Percentiles rank a stretch among this genome's conserved stretches.
Evolutionary conservation across 495 filamentous ascomycete genomes (phyloP).

Genomic region (Bombardia bombarda): DNA sequence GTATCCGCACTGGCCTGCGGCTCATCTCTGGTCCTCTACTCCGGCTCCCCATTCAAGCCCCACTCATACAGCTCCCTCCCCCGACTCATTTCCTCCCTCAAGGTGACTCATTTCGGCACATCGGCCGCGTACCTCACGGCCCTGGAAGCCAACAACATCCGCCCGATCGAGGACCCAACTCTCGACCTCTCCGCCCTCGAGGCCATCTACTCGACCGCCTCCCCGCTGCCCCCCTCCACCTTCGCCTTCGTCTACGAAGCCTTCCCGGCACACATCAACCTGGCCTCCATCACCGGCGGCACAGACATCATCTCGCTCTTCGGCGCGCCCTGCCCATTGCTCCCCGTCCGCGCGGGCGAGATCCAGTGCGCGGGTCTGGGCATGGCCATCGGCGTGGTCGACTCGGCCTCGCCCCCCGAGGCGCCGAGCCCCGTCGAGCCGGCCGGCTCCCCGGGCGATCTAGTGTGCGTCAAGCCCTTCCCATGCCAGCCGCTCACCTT

Average conservation of each 20-base stretch:
- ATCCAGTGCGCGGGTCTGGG: conserved; percentile 86
- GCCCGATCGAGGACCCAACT: conserved; percentile 47
- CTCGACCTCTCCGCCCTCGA: conserved; percentile 50
- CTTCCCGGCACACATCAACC: conserved; percentile 66
- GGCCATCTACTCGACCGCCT: conserved; percentile 90
- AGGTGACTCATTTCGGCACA: conserved; percentile 86
- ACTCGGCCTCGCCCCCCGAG: conserved; percentile 43
- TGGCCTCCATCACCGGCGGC: conserved; percentile 80
- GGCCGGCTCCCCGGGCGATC: conserved; percentile 69
- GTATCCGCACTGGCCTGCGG: conserved; percentile 74
- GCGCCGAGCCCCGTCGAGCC: conserved; percentile 33
- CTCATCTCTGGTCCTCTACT: conserved; percentile 75
- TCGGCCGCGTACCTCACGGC: conserved; percentile 88
- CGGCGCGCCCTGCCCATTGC: conserved; percentile 72
- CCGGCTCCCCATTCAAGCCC: conserved; percentile 75
- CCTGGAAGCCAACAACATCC: conserved; percentile 70
- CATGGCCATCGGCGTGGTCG: conserved; percentile 78
- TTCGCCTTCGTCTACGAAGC: conserved; percentile 81
- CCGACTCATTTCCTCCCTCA: conserved; percentile 29
- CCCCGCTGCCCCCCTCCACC: conserved; percentile 84
- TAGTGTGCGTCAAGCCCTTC: conserved; percentile 82
- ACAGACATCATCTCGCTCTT: conserved; percentile 95
- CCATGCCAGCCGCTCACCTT: conserved; percentile 86
- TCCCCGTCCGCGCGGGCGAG: conserved; percentile 81
- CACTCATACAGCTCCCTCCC: conserved; percentile 36